A percentile compares a stretch with the other conserved stretches of the same genome.
Conservation (phyloP, 306 rosid genomes). For the Hippophae rhamnoides region DNA sequence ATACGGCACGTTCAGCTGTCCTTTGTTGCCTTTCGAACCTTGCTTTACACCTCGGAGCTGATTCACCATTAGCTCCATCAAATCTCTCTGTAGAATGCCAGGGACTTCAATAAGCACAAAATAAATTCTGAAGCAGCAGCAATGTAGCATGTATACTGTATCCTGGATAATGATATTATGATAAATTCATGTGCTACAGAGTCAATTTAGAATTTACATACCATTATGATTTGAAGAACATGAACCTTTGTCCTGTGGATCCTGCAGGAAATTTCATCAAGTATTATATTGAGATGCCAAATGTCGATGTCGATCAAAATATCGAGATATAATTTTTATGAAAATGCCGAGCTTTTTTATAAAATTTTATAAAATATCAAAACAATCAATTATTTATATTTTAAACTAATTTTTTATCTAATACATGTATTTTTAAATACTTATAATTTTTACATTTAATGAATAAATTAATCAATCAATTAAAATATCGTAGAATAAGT, state of each 20-base stretch:
- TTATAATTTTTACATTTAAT: too few relatives aligned
- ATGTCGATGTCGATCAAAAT: too few relatives aligned
- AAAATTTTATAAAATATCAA: too few relatives aligned
- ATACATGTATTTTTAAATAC: too few relatives aligned
- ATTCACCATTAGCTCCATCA: conserved; percentile 47
- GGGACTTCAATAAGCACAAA: conserved; percentile 30
- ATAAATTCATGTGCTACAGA: neutral
- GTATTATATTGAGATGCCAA: conserved; percentile 1
- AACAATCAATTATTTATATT: too few relatives aligned
- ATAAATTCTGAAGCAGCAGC: conserved; percentile 4
- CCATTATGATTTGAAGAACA: conserved; percentile 58
- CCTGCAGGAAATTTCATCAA: conserved; percentile 21
- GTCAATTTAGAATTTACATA: conserved; percentile 29
- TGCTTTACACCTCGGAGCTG: conserved; percentile 75
- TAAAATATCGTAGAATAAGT: too few relatives aligned
- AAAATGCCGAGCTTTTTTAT: too few relatives aligned
- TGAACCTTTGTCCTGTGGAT: conserved; percentile 29
- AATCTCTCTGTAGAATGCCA: conserved; percentile 29
- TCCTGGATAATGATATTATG: conserved; percentile 1
- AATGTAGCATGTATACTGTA: neutral
- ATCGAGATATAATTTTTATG: too few relatives aligned
- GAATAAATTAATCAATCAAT: too few relatives aligned
- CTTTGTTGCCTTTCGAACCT: conserved; percentile 71
- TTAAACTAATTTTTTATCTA: too few relatives aligned
- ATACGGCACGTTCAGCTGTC: conserved; percentile 83